Percentiles rank a stretch among this genome's conserved stretches.
Evolutionary conservation across 2,329 filamentous ascomycete genomes (phyloP).

Genomic region (Alternaria incomplexa): DNA sequence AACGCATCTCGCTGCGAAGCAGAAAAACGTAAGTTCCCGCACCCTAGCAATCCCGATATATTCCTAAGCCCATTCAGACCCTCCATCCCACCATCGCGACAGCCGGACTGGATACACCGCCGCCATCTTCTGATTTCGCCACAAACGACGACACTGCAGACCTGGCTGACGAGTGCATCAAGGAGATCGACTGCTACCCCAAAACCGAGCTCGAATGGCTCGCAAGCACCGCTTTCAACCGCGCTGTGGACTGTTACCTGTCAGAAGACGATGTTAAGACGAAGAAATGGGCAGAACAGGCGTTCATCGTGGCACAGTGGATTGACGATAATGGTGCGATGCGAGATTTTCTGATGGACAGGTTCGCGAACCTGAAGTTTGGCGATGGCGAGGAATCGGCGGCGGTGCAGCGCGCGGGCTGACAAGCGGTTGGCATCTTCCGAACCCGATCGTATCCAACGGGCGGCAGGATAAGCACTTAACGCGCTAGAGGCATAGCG

Average conservation of each 20-base stretch:
- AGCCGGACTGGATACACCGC: slow-evolving; percentile 17
- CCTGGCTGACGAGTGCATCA: slow-evolving; percentile 27
- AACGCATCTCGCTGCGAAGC: slow-evolving; percentile 42
- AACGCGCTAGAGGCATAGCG: background rate
- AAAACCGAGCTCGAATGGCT: slow-evolving; percentile 76
- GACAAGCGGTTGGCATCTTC: background rate
- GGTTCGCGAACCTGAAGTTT: slow-evolving; percentile 48
- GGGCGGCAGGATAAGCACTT: background rate
- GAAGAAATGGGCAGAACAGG: slow-evolving; percentile 67
- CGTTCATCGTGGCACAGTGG: slow-evolving; percentile 66
- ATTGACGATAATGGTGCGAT: slow-evolving; percentile 57
- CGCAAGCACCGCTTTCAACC: slow-evolving; percentile 66
- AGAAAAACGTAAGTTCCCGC: slow-evolving; percentile 35
- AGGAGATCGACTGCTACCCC: slow-evolving; percentile 63
- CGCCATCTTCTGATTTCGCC: slow-evolving; percentile 18
- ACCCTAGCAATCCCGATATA: background rate
- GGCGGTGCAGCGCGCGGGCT: background rate
- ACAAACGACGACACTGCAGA: slow-evolving; percentile 3
- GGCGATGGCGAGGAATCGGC: background rate
- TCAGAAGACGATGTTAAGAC: slow-evolving; percentile 61
- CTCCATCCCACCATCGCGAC: background rate
- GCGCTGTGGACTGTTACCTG: slow-evolving; percentile 65
- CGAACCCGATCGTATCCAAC: background rate
- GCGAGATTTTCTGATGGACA: slow-evolving; percentile 45
- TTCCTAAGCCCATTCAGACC: slow-evolving; percentile 10